These are phyloP conservation scores for Calvatia gigantea DNA, from an alignment of 768 basidiomycete genomes.

Conservation along the genomic window DNA sequence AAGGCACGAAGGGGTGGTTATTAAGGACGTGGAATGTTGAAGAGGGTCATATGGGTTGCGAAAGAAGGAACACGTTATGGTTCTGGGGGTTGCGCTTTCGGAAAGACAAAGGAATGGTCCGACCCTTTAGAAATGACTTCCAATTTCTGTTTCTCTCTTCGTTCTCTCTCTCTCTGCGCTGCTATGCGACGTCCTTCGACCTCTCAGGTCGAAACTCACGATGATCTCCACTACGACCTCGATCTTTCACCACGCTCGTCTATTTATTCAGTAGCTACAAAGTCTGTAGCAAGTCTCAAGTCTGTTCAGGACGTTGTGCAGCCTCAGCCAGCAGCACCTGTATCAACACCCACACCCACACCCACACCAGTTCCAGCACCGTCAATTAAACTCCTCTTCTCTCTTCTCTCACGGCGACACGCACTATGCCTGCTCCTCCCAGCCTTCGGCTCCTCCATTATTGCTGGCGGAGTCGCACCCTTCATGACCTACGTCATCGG, in stretches of 20 bases:
- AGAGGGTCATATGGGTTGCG: too few species aligned
- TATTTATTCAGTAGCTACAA: slow-evolving; percentile 15
- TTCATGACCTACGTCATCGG: slow-evolving; percentile 87
- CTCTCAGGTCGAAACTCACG: slow-evolving; percentile 18
- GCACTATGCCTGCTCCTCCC: slow-evolving; percentile 58
- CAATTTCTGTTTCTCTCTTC: slow-evolving; percentile 8
- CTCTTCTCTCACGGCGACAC: slow-evolving; percentile 56
- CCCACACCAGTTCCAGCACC: slow-evolving; percentile 30
- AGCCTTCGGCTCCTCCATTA: slow-evolving; percentile 55
- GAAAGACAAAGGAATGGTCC: slow-evolving; percentile 14
- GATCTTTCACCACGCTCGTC: slow-evolving; percentile 22
- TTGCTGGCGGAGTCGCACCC: slow-evolving; percentile 71
- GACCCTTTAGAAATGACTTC: neutral
- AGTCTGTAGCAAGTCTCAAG: slow-evolving; percentile 5
- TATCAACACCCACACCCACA: slow-evolving; percentile 10
- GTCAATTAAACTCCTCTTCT: slow-evolving; percentile 63
- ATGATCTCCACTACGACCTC: slow-evolving; percentile 20
- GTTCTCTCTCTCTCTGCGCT: slow-evolving; percentile 7
- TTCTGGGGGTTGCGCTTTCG: neutral
- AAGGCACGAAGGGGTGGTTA: too few species aligned
- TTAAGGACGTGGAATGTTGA: too few species aligned
- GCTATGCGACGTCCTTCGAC: slow-evolving; percentile 21
- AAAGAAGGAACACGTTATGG: too few species aligned
- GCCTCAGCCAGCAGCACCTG: neutral
- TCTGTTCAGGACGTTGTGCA: too few species aligned